Percentiles rank a stretch among this genome's conserved stretches.
phyloP scores from a whole-genome alignment of 2,329 filamentous ascomycete genomes.

The Chaetothyriales sp. region DNA sequence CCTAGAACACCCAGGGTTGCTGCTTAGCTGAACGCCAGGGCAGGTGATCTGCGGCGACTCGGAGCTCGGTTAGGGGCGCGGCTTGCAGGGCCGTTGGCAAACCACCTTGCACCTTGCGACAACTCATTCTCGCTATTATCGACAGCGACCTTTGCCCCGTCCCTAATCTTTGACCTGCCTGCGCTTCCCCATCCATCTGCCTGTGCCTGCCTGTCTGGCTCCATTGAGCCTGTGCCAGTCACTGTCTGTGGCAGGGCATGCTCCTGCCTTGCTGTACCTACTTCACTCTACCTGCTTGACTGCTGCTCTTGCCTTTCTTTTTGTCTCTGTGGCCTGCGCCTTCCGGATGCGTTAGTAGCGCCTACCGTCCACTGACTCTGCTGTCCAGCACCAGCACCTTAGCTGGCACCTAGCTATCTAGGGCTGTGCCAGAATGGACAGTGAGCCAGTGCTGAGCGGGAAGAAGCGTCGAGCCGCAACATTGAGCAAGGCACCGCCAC shows the following conservation, averaged over 20 bases:
- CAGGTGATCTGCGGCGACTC: neutral
- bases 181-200: neutral
- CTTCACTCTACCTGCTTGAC: neutral
- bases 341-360: neutral
- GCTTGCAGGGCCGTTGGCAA: neutral
- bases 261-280: neutral
- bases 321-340: neutral
- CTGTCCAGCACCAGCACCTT: neutral
- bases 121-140: neutral
- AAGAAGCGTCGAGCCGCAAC: conserved; percentile 14
- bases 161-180: neutral
- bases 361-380: neutral
- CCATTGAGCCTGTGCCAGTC: neutral
- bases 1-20: neutral
- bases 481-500: conserved; percentile 28
- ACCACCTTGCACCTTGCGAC: neutral
- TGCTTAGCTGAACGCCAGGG: neutral
- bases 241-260: neutral
- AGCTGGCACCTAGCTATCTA: neutral
- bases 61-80: neutral
- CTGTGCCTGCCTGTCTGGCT: neutral
- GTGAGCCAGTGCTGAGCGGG: neutral
- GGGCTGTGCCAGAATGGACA: neutral
- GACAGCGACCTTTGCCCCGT: neutral
- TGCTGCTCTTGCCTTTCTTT: neutral